These are phyloP conservation scores for Oehlia diaphana DNA, from an alignment of 192 early-diverging fungal genomes.

Conservation along the genomic window DNA sequence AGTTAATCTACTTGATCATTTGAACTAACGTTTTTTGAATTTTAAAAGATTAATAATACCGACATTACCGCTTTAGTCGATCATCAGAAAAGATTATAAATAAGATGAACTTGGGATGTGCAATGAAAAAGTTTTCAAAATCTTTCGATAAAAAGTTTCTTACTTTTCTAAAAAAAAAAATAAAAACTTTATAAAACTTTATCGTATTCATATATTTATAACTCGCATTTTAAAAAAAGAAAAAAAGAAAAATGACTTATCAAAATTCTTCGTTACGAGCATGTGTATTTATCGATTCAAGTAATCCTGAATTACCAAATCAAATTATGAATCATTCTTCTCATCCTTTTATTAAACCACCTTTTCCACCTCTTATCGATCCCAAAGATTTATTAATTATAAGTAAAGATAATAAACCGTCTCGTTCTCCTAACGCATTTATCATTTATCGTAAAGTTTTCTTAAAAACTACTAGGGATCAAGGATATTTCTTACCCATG, in stretches of 20 bases:
- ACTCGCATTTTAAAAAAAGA: too few species aligned
- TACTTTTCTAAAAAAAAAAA: too few species aligned
- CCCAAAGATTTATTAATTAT: not conserved
- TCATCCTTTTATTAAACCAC: not conserved
- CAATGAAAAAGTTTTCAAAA: too few species aligned
- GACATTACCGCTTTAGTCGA: too few species aligned
- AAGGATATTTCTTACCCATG: constrained; percentile 9
- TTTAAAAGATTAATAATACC: too few species aligned
- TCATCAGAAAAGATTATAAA: too few species aligned
- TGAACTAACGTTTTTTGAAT: too few species aligned
- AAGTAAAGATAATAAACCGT: constrained; percentile 1
- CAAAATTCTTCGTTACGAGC: not conserved
- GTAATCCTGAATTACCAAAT: constrained; percentile 3
- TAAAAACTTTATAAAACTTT: too few species aligned
- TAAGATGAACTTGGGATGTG: too few species aligned
- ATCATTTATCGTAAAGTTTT: constrained; percentile 11
- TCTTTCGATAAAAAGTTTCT: too few species aligned
- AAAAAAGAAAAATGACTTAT: not conserved
- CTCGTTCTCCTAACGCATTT: constrained; percentile 2
- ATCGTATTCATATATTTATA: too few species aligned
- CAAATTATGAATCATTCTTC: constrained; percentile 3
- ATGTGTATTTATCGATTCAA: not conserved
- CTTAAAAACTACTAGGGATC: not conserved
- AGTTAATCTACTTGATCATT: too few species aligned
- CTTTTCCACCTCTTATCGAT: not conserved